phyloP scores from a whole-genome alignment of 768 basidiomycete genomes.

The Lyophyllum decastes region DNA sequence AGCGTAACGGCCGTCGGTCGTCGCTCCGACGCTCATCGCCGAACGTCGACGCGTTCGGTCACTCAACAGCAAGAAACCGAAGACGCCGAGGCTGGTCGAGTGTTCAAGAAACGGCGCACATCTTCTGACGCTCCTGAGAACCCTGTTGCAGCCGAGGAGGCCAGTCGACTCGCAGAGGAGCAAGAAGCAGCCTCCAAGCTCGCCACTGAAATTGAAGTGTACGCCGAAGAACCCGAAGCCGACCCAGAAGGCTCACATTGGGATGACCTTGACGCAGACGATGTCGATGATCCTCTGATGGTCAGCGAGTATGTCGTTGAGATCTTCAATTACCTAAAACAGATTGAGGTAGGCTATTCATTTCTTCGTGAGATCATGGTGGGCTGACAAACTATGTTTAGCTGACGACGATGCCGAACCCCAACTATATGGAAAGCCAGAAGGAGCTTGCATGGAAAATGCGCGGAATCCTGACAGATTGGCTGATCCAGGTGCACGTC shows the following conservation, averaged over 20 bases:
- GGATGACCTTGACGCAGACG: conserved; percentile 94
- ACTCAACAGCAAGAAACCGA: conserved; percentile 38
- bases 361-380: background rate
- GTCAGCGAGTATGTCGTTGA: conserved; percentile 95
- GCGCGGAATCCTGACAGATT: conserved; percentile 93
- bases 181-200: conserved; percentile 44
- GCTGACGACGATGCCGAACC: conserved; percentile 85
- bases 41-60: conserved; percentile 23
- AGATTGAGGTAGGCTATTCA: conserved; percentile 68
- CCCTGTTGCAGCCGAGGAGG: conserved; percentile 32
- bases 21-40: conserved; percentile 24
- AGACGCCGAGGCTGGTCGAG: conserved; percentile 59
- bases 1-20: conserved; percentile 22
- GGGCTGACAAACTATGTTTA: conserved; percentile 22
- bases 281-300: conserved; percentile 93
- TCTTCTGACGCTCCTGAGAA: conserved; percentile 66
- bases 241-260: conserved; percentile 69
- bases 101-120: conserved; percentile 71
- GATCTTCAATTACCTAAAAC: conserved; percentile 90
- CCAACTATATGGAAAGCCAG: conserved; percentile 94
- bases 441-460: conserved; percentile 96
- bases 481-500: conserved; percentile 94
- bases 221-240: conserved; percentile 58
- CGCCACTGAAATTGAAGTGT: conserved; percentile 51
- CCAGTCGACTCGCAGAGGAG: conserved; percentile 43